Evolutionary conservation across 2,329 filamentous ascomycete genomes (phyloP).

Genomic region (Ambrosiella beaveri): DNA sequence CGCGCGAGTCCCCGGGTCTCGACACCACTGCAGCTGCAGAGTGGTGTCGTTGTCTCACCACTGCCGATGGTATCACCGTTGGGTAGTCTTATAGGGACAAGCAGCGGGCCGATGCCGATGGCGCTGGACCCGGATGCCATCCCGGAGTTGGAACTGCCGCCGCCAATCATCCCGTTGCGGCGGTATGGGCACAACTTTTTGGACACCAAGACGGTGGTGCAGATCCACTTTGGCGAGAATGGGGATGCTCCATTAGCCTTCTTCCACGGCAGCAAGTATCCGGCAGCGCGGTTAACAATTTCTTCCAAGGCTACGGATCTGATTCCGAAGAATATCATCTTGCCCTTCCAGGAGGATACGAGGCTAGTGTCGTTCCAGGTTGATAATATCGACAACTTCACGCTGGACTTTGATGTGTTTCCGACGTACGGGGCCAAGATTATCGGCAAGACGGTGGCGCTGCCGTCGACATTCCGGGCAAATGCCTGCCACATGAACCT

Average conservation of each 20-base stretch:
- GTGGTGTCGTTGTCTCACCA: conserved; percentile 17
- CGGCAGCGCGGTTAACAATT: conserved; percentile 83
- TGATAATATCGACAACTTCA: conserved; percentile 80
- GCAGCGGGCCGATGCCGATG: conserved; percentile 39
- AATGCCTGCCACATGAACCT: conserved; percentile 53
- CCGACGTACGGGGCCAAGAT: conserved; percentile 95
- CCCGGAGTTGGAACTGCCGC: conserved; percentile 76
- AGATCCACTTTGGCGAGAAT: conserved; percentile 63
- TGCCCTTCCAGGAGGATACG: conserved; percentile 92
- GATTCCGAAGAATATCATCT: conserved; percentile 86
- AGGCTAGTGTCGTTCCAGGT: conserved; percentile 90
- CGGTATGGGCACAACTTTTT: conserved; percentile 97
- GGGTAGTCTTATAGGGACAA: conserved; percentile 27
- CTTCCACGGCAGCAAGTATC: conserved; percentile 93
- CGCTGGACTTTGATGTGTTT: conserved; percentile 93
- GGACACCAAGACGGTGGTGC: conserved; percentile 90
- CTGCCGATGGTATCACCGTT: conserved; percentile 23
- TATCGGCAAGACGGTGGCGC: conserved; percentile 85
- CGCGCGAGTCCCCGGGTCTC: conserved; percentile 25
- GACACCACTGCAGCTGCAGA: not conserved
- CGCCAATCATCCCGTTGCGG: conserved; percentile 85
- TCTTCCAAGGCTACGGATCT: conserved; percentile 92
- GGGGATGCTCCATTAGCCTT: conserved; percentile 69
- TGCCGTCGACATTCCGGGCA: conserved; percentile 71
- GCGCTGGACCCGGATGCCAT: conserved; percentile 72